Evolutionary conservation across 2,329 filamentous ascomycete species (phyloP).

Genomic region (Aspergillus unguis): DNA sequence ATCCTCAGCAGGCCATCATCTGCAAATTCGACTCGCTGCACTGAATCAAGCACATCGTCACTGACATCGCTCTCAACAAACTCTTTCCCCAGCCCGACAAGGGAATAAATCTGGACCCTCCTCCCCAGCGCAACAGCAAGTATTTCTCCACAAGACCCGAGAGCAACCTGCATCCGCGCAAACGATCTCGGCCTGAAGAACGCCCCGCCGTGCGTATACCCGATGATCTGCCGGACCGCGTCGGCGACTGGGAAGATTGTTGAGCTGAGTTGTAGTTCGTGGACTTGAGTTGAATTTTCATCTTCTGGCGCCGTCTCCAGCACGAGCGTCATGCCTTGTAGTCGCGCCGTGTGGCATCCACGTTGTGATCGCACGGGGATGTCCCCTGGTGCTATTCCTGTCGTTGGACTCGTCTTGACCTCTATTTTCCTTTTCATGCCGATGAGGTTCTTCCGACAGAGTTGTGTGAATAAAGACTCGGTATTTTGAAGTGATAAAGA

Average conservation of each 20-base stretch:
- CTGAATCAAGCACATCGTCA: not conserved
- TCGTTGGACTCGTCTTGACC: not conserved
- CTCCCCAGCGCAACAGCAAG: not conserved
- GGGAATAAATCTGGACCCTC: not conserved
- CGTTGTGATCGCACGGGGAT: not conserved
- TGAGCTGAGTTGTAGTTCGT: not conserved
- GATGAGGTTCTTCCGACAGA: not conserved
- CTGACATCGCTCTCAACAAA: not conserved
- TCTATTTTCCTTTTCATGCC: not conserved
- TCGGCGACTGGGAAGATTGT: not conserved
- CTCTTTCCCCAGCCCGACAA: not conserved
- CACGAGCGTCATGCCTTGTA: not conserved
- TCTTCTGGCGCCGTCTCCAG: not conserved
- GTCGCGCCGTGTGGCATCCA: not conserved
- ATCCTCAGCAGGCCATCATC: not conserved
- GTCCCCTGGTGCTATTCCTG: not conserved
- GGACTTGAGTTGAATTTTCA: too few species aligned
- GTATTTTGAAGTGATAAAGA: not conserved
- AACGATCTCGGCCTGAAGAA: not conserved
- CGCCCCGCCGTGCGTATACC: not conserved
- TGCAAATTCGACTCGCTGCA: not conserved
- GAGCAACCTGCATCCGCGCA: not conserved
- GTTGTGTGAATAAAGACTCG: not conserved
- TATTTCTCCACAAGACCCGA: not conserved
- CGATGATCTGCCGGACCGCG: not conserved